phyloP scores from a whole-genome alignment of 805 yeast species.

The Schwanniomyces pseudopolymorphus region DNA sequence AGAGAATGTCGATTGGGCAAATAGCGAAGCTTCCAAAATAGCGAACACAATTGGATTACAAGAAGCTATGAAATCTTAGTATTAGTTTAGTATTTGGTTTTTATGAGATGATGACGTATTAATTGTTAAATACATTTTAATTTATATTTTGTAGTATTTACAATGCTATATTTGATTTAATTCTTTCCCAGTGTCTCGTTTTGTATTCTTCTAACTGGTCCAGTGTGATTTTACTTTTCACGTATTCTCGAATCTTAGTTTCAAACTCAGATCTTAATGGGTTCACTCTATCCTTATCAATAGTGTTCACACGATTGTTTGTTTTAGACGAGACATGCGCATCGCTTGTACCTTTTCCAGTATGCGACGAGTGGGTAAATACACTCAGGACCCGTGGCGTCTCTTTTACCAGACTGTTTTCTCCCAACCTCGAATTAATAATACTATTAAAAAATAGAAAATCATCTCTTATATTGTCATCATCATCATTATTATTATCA shows the following conservation, averaged over 20 bases:
- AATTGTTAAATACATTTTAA: neutral
- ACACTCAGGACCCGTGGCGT: neutral
- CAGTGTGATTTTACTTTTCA: constrained; percentile 12
- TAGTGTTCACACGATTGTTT: neutral
- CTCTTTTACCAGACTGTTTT: neutral
- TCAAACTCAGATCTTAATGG: neutral
- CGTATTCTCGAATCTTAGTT: neutral
- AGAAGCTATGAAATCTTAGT: constrained; percentile 22
- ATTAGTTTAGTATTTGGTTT: neutral
- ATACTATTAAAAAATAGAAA: constrained; percentile 5
- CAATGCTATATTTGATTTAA: neutral
- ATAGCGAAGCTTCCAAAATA: constrained; percentile 8
- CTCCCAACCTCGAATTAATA: constrained; percentile 2
- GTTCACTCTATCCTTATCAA: neutral
- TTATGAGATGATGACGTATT: neutral
- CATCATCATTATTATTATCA: constrained; percentile 2
- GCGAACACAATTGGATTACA: constrained; percentile 31
- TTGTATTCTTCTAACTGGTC: constrained; percentile 12
- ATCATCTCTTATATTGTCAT: constrained; percentile 5
- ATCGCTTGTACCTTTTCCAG: neutral
- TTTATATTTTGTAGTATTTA: neutral
- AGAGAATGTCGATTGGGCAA: constrained; percentile 24
- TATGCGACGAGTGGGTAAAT: neutral
- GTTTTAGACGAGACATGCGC: no score
- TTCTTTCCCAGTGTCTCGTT: constrained; percentile 10